Evolutionary conservation across 257 asterid species (phyloP).

Genomic region (Solanum chiquidenum): DNA sequence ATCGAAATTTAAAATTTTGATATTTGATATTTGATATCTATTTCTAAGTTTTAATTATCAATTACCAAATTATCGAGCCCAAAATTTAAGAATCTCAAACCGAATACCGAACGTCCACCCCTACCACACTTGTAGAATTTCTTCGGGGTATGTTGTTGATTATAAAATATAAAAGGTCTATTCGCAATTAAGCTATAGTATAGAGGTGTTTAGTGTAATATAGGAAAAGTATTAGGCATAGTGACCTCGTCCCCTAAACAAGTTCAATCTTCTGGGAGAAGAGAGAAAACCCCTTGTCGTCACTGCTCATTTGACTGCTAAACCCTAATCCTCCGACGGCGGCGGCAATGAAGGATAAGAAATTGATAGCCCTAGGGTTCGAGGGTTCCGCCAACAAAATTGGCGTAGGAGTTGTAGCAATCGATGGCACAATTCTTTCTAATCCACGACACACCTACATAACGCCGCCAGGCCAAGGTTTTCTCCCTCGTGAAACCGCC

Average conservation of each 20-base stretch:
- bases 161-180: not conserved
- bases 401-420: conserved; percentile 68
- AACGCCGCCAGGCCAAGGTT: conserved; percentile 97
- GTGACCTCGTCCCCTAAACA: not conserved
- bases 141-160: not conserved
- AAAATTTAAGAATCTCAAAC: no score
- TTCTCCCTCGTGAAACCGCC: conserved; percentile 92
- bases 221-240: not conserved
- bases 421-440: conserved; percentile 72
- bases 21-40: no score
- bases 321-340: not conserved
- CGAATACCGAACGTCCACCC: no score
- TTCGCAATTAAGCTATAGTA: not conserved
- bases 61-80: no score
- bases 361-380: conserved; percentile 61
- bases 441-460: conserved; percentile 93
- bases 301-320: not conserved
- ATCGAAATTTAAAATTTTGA: no score
- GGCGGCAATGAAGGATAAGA: conserved; percentile 35
- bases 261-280: not conserved
- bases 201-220: not conserved
- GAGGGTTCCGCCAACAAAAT: conserved; percentile 97
- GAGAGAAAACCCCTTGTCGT: not conserved
- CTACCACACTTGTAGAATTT: not conserved
- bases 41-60: no score